These are phyloP conservation scores for Dimocarpus longan DNA, from an alignment of 345 rosid genomes.

Conservation along the genomic window DNA sequence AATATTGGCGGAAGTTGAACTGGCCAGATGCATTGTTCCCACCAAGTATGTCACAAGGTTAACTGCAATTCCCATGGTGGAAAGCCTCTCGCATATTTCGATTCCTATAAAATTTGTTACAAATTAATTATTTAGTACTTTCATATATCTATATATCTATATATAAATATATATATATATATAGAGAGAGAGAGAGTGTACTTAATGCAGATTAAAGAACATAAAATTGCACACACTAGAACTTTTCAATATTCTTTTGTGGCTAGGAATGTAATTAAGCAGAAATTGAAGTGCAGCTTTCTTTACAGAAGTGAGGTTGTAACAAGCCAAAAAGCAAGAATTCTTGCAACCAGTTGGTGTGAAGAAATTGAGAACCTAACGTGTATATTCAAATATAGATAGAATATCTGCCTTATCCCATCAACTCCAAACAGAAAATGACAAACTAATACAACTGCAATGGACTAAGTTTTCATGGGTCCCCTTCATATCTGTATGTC, in stretches of 20 bases:
- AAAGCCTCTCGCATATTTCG: constrained; percentile 65
- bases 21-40: constrained; percentile 62
- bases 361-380: constrained; percentile 11
- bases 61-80: constrained; percentile 69
- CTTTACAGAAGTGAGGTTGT: constrained; percentile 13
- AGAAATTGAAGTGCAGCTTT: constrained; percentile 17
- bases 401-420: constrained; percentile 2
- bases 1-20: constrained; percentile 60
- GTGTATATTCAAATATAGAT: constrained; percentile 5
- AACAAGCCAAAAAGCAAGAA: background rate
- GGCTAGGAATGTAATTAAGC: constrained; percentile 11
- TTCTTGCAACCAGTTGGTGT: constrained; percentile 10
- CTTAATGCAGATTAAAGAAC: background rate
- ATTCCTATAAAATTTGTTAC: constrained; percentile 36
- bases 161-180: no score
- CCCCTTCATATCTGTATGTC: constrained; percentile 13
- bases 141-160: background rate
- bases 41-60: constrained; percentile 63
- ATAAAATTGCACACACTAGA: background rate
- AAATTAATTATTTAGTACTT: background rate
- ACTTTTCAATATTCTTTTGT: constrained; percentile 2
- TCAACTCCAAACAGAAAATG: constrained; percentile 16
- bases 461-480: constrained; percentile 9
- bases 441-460: constrained; percentile 2
- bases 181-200: no score